Percentiles rank a stretch among this genome's conserved stretches.
These are phyloP conservation scores for Apiospora arundinis DNA, from an alignment of 2,329 filamentous ascomycete species.

Conservation along the genomic window DNA sequence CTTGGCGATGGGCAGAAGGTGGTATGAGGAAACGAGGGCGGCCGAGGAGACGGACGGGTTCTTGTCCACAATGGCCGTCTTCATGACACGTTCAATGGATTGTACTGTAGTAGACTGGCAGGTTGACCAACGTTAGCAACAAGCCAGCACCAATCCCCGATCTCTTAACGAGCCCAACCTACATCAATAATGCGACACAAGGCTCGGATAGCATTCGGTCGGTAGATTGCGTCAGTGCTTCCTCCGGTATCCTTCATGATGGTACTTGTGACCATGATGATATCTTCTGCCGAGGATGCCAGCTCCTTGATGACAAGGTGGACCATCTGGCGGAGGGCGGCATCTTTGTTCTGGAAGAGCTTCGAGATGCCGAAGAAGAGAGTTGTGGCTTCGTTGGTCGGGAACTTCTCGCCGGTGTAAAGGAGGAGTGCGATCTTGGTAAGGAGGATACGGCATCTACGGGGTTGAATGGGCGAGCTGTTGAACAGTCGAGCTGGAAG, in stretches of 20 bases:
- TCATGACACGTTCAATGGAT: slow-evolving; percentile 97
- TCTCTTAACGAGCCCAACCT: slow-evolving; percentile 43
- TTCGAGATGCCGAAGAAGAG: slow-evolving; percentile 99
- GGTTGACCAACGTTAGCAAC: slow-evolving; percentile 5
- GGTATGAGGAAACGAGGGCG: slow-evolving; percentile 94
- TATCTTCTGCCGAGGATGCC: slow-evolving; percentile 93
- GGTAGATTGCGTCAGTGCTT: slow-evolving; percentile 90
- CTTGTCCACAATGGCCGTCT: slow-evolving; percentile 99
- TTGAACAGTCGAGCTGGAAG: slow-evolving; percentile 90
- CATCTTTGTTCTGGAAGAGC: slow-evolving; percentile 99
- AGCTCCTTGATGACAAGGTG: slow-evolving; percentile 98
- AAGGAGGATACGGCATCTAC: slow-evolving; percentile 95
- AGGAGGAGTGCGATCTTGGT: slow-evolving; percentile 97
- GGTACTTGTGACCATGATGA: slow-evolving; percentile 99
- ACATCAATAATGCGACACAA: slow-evolving; percentile 97
- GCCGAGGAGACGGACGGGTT: slow-evolving; percentile 96
- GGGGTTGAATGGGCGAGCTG: slow-evolving; percentile 92
- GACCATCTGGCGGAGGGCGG: slow-evolving; percentile 97
- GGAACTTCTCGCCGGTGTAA: slow-evolving; percentile 97
- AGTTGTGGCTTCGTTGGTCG: slow-evolving; percentile 94
- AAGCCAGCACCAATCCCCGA: background rate
- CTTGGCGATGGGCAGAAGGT: slow-evolving; percentile 92
- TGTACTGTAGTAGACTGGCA: slow-evolving; percentile 88
- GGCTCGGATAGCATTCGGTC: slow-evolving; percentile 94
- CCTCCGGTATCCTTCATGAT: slow-evolving; percentile 99